Conservation (phyloP, 2,329 filamentous ascomycete species). For the Aquanectria penicillioides region DNA sequence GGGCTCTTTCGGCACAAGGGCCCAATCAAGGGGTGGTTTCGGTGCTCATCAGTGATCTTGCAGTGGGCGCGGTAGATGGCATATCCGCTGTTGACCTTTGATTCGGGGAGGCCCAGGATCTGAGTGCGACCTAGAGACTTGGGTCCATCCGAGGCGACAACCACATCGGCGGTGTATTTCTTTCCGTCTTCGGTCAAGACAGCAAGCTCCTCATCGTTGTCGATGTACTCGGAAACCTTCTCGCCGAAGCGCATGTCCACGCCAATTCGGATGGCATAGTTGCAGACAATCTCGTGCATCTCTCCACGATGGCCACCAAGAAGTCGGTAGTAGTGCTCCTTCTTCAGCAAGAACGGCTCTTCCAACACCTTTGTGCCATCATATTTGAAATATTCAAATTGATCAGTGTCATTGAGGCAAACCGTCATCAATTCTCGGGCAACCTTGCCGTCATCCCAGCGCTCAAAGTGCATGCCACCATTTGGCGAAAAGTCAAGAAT, state of each 20-base stretch:
- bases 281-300: conserved; percentile 19
- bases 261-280: conserved; percentile 4
- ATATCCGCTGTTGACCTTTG: conserved; percentile 15
- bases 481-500: conserved; percentile 14
- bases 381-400: conserved; percentile 9
- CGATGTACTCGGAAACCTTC: conserved; percentile 4
- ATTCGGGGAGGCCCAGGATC: conserved; percentile 1
- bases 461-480: conserved; percentile 6
- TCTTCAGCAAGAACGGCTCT: neutral
- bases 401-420: conserved; percentile 6
- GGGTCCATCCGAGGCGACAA: conserved; percentile 11
- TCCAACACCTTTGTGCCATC: neutral
- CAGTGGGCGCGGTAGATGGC: conserved; percentile 13
- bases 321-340: neutral
- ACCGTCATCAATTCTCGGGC: neutral
- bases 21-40: conserved; percentile 3
- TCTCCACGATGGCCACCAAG: conserved; percentile 10
- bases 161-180: conserved; percentile 8
- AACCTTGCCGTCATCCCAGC: conserved; percentile 10
- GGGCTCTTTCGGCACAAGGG: neutral
- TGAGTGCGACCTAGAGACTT: conserved; percentile 13
- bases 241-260: conserved; percentile 8
- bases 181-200: neutral
- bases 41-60: conserved; percentile 5
- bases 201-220: conserved; percentile 5